Evolutionary conservation across 2,329 filamentous ascomycete species (phyloP), one percentile per base, ranked within the genome.

Genomic region (Nemania diffusa): DNA sequence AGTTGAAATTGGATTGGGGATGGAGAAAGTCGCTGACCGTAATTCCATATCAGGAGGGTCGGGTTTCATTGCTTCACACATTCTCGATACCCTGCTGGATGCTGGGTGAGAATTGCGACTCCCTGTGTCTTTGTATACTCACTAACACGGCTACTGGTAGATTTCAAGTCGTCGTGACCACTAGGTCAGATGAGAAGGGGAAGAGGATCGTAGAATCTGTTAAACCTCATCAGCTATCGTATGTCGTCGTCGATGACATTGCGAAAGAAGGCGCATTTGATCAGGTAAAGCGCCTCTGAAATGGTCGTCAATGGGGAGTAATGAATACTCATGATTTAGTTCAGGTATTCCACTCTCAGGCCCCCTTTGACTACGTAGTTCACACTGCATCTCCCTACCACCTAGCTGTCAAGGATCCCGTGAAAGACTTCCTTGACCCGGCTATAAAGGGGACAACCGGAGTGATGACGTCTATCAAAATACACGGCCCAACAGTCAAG

Each of bases 301-400:
- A 15, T 13, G 2, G 40, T 52, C 2, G 6, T 15, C 44, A 50
- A 42, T 56, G n/a, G n/a, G 9, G 17, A 17, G 27, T 26, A 13
- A 42, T 29, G 13, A 15, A 42, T 59, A n/a, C 53, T 62, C 2
- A 67, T 44, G 6, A 37, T 44, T 50, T 40, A 15, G 1, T 17
- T 1, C 22, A 81, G 74, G 79, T 78, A 8, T 75, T 85, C n/a
- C 73, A 79, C 68, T 78, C 79, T 1, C 71, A 80, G 1, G 78
- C 79, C 0, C 87, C 88, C 0, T 92, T 95, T 69, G 90, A 92
- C 73, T 89, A 86, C 52, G 91, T 95, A 56, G 84, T 93, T 58
- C 91, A 93, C 77, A 92, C 91, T 5, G 91, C 91, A 1, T 90
- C 87, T 0, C 92, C 92, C 0, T 94, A 92, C 81, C 90, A 92